Conservation (phyloP, 805 yeast genomes). For the Grigorovia yakushimaensis region DNA sequence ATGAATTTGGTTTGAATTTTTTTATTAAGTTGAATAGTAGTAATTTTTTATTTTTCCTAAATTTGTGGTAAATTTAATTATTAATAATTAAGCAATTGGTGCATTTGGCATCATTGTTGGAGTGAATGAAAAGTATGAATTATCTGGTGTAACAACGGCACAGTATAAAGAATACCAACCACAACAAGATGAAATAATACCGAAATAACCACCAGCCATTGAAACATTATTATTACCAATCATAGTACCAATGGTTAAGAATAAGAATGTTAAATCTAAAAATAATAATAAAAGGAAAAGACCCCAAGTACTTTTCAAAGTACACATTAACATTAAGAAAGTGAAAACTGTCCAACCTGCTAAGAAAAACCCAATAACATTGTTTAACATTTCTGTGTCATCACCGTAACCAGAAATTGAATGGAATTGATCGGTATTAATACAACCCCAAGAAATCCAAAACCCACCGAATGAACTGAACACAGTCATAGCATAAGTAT, state of each 20-base stretch:
- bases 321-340: slow-evolving; percentile 44
- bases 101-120: slow-evolving; percentile 47
- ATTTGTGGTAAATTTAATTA: not conserved
- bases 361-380: slow-evolving; percentile 49
- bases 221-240: slow-evolving; percentile 35
- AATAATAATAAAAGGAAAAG: slow-evolving; percentile 45
- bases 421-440: slow-evolving; percentile 48
- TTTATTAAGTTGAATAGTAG: not conserved
- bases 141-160: slow-evolving; percentile 48
- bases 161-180: slow-evolving; percentile 61
- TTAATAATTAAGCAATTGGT: slow-evolving; percentile 22
- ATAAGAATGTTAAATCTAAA: slow-evolving; percentile 44
- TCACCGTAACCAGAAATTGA: slow-evolving; percentile 40
- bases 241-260: slow-evolving; percentile 42
- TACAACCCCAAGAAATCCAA: slow-evolving; percentile 69
- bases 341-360: slow-evolving; percentile 60
- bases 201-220: slow-evolving; percentile 56
- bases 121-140: slow-evolving; percentile 45
- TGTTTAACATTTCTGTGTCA: slow-evolving; percentile 35
- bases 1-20: not conserved
- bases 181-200: slow-evolving; percentile 43
- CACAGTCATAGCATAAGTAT: slow-evolving; percentile 62
- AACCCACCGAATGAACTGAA: slow-evolving; percentile 52
- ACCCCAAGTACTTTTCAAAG: slow-evolving; percentile 52
- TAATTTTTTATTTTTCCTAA: not conserved